Base-by-base conservation (phyloP, 1,139 yeast species). In the Protomyces macrosporus region DNA sequence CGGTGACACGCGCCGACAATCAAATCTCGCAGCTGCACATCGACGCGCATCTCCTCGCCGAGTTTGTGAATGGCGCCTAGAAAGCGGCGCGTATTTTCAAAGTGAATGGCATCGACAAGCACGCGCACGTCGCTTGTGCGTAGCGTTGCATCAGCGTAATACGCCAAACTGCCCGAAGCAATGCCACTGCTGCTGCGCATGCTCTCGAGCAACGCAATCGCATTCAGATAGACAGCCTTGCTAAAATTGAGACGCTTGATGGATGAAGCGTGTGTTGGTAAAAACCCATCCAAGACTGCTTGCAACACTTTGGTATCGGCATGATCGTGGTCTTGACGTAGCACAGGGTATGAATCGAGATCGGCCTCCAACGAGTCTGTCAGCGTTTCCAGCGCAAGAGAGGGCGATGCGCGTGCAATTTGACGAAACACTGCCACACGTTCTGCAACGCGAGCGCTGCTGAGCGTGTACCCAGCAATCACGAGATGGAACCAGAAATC, bases 401-500 rank as follows among this genome's bases (percentile, higher is more conserved):
- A 95, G 4, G 98, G 98, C 4, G 97, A 82, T 71, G 83, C 87
- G 71, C 87, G 84, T 0, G 98, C 98, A 70, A 95, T 88, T 65
- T 85, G 78, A 70, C 82, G 81, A 62, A 95, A 78, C 45, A 82
- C 84, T 0, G 68, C 67, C 63, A 76, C 72, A 70, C 82, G 81
- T 9, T 76, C 75, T 63, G 78, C 76, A 9, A 85, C 81, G 70
- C 84, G 77, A 12, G 79, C 78, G 0, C 96, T 85, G 60, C 81
- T 81, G 60, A 80, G 78, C 33, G 86, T 82, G 72, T 85, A 90
- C 0, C 98, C 98, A 74, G 93, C 97, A 53, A 91, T 89, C 3
- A 87, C 95, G 82, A 93, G 80, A 72, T 91, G 93, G 73, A 88
- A 90, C 99, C 99, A 95, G 58, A 90, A 84, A 73, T 93, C 88